phyloP scores from a whole-genome alignment of 805 yeast genomes.

The Yarrowia sp. region DNA sequence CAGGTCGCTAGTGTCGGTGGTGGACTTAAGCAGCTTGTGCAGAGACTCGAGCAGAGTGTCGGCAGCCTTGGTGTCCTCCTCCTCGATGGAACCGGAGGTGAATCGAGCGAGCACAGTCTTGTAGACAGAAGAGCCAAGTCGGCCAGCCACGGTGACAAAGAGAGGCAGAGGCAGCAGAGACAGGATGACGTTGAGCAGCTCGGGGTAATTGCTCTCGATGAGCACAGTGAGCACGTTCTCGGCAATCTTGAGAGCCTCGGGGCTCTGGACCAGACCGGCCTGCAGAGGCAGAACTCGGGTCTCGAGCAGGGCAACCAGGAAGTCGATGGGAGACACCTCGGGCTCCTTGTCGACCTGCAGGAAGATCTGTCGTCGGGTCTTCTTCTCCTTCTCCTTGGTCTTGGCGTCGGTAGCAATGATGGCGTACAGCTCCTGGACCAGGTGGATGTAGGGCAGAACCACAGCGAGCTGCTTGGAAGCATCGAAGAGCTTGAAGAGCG shows the following conservation, averaged over 20 bases:
- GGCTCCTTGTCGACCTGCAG: constrained; percentile 9
- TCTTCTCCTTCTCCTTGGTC: constrained; percentile 50
- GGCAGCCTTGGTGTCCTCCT: constrained; percentile 60
- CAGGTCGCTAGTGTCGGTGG: constrained; percentile 18
- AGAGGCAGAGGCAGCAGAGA: constrained; percentile 35
- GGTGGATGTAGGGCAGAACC: constrained; percentile 44
- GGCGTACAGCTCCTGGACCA: constrained; percentile 39
- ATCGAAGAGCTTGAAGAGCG: constrained; percentile 62
- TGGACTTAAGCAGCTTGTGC: constrained; percentile 13
- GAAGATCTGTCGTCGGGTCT: constrained; percentile 41
- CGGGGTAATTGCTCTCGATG: constrained; percentile 33
- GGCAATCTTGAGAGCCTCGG: constrained; percentile 37
- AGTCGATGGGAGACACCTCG: constrained; percentile 31
- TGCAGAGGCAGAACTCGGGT: constrained; percentile 25
- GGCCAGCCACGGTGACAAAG: constrained; percentile 28
- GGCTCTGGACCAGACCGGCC: constrained; percentile 30
- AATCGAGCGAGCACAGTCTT: constrained; percentile 33
- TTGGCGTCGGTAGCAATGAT: constrained; percentile 46
- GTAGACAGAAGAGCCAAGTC: constrained; percentile 37
- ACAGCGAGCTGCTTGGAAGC: constrained; percentile 62
- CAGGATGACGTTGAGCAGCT: constrained; percentile 23
- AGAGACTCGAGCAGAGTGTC: constrained; percentile 49
- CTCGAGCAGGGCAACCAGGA: constrained; percentile 24
- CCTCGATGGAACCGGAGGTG: constrained; percentile 52
- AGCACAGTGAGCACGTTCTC: constrained; percentile 25